Percentiles rank a stretch among this genome's conserved stretches.
Conservation (phyloP, 495 filamentous ascomycete genomes). For the Xylaria cubensis region DNA sequence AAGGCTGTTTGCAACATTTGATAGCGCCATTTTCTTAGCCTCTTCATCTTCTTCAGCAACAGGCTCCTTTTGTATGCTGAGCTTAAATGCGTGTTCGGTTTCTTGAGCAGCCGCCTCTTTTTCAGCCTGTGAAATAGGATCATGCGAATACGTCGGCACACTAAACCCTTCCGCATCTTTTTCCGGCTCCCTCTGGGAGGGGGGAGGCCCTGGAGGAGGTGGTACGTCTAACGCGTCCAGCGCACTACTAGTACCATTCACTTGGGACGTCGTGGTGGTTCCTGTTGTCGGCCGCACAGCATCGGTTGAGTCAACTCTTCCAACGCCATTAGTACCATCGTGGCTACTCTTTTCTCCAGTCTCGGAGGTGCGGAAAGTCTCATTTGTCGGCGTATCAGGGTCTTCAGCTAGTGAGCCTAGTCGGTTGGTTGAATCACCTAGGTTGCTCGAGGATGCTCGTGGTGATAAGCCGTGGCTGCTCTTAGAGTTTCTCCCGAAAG, state of each 20-base stretch:
- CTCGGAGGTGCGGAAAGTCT: conserved; percentile 39
- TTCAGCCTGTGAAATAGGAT: conserved; percentile 85
- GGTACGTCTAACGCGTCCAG: conserved; percentile 50
- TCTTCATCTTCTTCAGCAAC: conserved; percentile 92
- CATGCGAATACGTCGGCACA: conserved; percentile 69
- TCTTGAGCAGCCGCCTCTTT: conserved; percentile 72
- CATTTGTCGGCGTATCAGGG: conserved; percentile 41
- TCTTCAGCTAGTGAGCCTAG: conserved; percentile 59
- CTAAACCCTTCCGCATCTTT: conserved; percentile 73
- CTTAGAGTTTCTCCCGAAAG: conserved; percentile 59
- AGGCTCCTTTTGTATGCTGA: conserved; percentile 91
- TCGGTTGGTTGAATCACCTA: conserved; percentile 59
- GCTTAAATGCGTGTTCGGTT: conserved; percentile 78
- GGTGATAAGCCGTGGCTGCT: conserved; percentile 61
- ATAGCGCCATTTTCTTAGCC: conserved; percentile 80
- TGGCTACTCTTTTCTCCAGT: conserved; percentile 46
- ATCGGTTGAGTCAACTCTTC: conserved; percentile 40
- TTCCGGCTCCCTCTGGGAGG: conserved; percentile 50
- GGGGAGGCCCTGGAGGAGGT: conserved; percentile 54
- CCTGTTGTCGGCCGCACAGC: conserved; percentile 31
- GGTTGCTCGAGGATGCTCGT: conserved; percentile 59
- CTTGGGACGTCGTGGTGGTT: conserved; percentile 39
- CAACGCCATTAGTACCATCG: conserved; percentile 53
- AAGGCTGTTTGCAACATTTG: conserved; percentile 89
- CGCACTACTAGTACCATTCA: conserved; percentile 47